Conservation (phyloP, 495 filamentous ascomycete genomes). For the Parmelia sp. region DNA sequence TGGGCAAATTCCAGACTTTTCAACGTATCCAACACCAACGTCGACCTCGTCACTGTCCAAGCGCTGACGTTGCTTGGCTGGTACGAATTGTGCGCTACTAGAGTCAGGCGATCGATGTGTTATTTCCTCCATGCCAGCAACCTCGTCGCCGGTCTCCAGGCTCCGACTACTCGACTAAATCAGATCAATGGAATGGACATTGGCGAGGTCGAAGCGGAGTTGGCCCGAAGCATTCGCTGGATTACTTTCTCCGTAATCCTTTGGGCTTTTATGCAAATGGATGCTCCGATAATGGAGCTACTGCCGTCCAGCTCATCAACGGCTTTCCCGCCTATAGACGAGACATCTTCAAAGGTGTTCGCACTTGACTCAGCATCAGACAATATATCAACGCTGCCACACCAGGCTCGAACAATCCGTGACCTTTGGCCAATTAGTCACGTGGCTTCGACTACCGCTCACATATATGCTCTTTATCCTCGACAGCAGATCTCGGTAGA, state of each 20-base stretch:
- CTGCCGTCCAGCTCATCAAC: constrained; percentile 12
- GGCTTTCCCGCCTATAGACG: constrained; percentile 23
- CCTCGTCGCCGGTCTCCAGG: constrained; percentile 21
- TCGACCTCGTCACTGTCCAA: constrained; percentile 22
- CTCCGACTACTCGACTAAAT: constrained; percentile 16
- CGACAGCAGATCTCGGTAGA: constrained; percentile 9
- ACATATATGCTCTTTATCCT: constrained; percentile 22
- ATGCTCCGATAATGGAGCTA: constrained; percentile 20
- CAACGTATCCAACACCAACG: constrained; percentile 1
- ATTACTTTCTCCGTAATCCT: constrained; percentile 24
- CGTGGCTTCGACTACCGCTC: constrained; percentile 24
- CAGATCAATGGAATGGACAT: constrained; percentile 27
- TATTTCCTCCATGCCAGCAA: constrained; percentile 21
- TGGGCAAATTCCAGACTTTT: constrained; percentile 21
- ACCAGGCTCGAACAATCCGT: constrained; percentile 22
- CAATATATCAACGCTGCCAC: constrained; percentile 24
- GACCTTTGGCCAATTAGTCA: constrained; percentile 26
- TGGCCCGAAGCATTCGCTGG: constrained; percentile 24
- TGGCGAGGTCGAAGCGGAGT: constrained; percentile 23
- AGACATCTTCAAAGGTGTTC: constrained; percentile 19
- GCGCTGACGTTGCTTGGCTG: constrained; percentile 25
- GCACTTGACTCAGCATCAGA: constrained; percentile 22
- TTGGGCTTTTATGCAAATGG: constrained; percentile 27
- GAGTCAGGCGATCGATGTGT: constrained; percentile 20
- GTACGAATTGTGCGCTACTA: constrained; percentile 22